Conservation (phyloP, 179 eudicot genomes). For the Nepenthes alata region DNA sequence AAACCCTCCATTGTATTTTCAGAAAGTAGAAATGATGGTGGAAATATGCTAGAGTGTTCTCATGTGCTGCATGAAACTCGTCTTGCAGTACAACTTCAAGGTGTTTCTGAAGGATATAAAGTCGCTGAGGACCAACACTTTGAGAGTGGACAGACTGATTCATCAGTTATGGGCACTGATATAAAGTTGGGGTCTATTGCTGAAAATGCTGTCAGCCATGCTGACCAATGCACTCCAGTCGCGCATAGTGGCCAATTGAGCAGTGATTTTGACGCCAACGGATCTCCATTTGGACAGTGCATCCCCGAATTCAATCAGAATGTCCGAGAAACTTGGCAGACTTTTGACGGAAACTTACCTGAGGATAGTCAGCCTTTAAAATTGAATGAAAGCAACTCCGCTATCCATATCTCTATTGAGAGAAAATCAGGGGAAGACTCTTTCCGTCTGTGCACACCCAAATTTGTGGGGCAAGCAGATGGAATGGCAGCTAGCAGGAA, state of each 20-base stretch:
- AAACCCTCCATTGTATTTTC: background rate
- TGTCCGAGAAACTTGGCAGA: background rate
- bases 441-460: background rate
- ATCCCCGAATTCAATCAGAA: background rate
- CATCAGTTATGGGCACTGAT: conserved; percentile 2
- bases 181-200: conserved; percentile 1
- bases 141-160: conserved; percentile 8
- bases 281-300: background rate
- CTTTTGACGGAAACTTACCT: conserved; percentile 8
- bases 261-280: conserved; percentile 7
- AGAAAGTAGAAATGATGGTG: conserved; percentile 2
- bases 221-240: background rate
- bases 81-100: too few relatives aligned
- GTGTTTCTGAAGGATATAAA: conserved; percentile 6
- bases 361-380: conserved; percentile 8
- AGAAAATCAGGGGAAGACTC: background rate
- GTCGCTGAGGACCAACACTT: conserved; percentile 5
- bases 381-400: conserved; percentile 6
- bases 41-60: background rate
- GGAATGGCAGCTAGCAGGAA: background rate
- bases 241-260: conserved; percentile 9
- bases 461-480: background rate
- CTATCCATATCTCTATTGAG: background rate
- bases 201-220: background rate
- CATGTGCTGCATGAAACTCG: background rate